These are phyloP conservation scores for Saxophila tyrrhenica DNA, from an alignment of 495 filamentous ascomycete species.

Conservation along the genomic window DNA sequence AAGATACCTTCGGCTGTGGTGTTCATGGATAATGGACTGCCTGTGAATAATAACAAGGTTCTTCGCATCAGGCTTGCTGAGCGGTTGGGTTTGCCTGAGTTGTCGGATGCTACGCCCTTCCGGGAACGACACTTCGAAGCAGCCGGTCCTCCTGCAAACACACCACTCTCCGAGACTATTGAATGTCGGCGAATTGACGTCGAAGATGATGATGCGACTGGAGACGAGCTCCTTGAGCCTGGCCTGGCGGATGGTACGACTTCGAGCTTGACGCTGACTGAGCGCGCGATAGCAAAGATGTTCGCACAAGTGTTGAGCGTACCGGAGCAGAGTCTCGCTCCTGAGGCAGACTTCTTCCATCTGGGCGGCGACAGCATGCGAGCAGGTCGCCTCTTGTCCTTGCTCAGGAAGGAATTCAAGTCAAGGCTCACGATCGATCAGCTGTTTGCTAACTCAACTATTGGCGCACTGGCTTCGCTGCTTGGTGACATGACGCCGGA, in stretches of 20 bases:
- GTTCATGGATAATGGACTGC: conserved; percentile 34
- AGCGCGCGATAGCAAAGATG: conserved; percentile 23
- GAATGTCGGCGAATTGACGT: background rate
- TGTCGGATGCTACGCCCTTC: conserved; percentile 25
- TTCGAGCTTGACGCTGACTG: conserved; percentile 14
- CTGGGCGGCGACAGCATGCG: conserved; percentile 36
- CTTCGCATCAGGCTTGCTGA: conserved; percentile 34
- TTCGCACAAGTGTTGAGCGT: conserved; percentile 27
- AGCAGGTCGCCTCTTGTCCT: conserved; percentile 34
- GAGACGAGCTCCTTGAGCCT: background rate
- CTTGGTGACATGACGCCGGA: conserved; percentile 10
- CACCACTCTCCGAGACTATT: conserved; percentile 18
- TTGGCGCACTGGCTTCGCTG: conserved; percentile 23
- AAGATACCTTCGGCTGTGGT: conserved; percentile 35
- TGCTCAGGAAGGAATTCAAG: conserved; percentile 30
- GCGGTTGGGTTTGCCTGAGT: conserved; percentile 25
- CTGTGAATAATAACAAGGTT: conserved; percentile 36
- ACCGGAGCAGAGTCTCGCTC: conserved; percentile 20
- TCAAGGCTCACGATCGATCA: conserved; percentile 31
- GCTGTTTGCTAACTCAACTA: conserved; percentile 30
- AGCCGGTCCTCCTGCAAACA: conserved; percentile 28
- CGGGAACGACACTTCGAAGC: conserved; percentile 30
- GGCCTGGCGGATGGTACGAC: background rate
- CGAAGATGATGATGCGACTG: background rate
- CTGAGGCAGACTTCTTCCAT: conserved; percentile 32